Conservation (phyloP, 2,329 filamentous ascomycete genomes). For the Incumbomyces lentus region DNA sequence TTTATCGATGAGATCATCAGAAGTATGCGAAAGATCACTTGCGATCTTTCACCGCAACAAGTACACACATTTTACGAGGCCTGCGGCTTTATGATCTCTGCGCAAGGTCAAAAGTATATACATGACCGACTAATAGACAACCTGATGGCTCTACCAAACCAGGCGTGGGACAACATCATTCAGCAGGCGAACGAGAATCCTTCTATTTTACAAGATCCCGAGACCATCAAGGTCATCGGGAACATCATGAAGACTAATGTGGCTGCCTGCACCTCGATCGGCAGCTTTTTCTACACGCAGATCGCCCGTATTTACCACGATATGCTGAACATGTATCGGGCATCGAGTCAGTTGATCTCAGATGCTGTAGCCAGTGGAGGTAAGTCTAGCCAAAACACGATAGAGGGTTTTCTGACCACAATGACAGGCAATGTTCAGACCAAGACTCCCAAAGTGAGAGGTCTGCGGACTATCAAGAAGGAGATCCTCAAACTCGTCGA, state of each 20-base stretch:
- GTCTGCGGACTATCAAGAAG: conserved; percentile 95
- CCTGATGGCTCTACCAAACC: conserved; percentile 86
- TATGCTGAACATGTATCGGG: conserved; percentile 98
- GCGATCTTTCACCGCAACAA: conserved; percentile 88
- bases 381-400: conserved; percentile 28
- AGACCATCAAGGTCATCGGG: conserved; percentile 96
- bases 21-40: conserved; percentile 91
- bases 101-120: conserved; percentile 86
- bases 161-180: conserved; percentile 93
- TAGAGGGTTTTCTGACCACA: conserved; percentile 15
- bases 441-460: conserved; percentile 93
- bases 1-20: conserved; percentile 98
- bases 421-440: conserved; percentile 72
- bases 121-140: conserved; percentile 87
- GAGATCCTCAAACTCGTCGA: conserved; percentile 98
- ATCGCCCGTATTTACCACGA: conserved; percentile 96
- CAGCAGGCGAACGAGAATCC: conserved; percentile 75
- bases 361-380: conserved; percentile 80
- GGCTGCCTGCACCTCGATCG: conserved; percentile 92
- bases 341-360: conserved; percentile 91
- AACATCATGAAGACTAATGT: conserved; percentile 99
- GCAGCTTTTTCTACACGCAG: conserved; percentile 94
- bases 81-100: conserved; percentile 97
- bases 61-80: conserved; percentile 99
- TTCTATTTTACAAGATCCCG: conserved; percentile 74